Conservation (phyloP, 2,329 filamentous ascomycete genomes). For the Penicillium sp. region DNA sequence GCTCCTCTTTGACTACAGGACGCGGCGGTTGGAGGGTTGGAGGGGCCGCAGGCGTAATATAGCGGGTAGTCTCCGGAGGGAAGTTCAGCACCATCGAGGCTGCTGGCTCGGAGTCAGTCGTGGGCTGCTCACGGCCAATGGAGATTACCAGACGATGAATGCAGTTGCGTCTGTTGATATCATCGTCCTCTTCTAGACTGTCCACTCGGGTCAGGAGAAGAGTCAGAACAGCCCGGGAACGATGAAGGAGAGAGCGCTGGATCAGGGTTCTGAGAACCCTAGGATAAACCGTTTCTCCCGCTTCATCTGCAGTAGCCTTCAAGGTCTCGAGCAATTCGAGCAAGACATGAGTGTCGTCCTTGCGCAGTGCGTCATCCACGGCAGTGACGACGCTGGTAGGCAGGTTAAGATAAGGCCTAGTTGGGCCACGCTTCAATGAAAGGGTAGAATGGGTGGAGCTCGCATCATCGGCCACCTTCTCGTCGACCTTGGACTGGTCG, state of each 20-base stretch:
- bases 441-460: constrained; percentile 65
- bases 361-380: constrained; percentile 40
- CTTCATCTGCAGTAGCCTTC: constrained; percentile 52
- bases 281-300: constrained; percentile 66
- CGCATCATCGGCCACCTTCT: constrained; percentile 71
- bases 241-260: constrained; percentile 63
- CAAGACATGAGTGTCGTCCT: constrained; percentile 40
- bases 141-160: constrained; percentile 90
- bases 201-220: constrained; percentile 66
- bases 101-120: constrained; percentile 52
- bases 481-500: constrained; percentile 54
- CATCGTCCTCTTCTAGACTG: constrained; percentile 78
- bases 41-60: constrained; percentile 74
- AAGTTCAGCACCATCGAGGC: constrained; percentile 50
- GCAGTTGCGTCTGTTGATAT: constrained; percentile 91
- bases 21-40: constrained; percentile 61
- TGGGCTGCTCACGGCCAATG: constrained; percentile 72
- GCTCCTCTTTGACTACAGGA: constrained; percentile 64
- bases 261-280: constrained; percentile 48
- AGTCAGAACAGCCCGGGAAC: constrained; percentile 67
- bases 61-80: constrained; percentile 61
- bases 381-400: constrained; percentile 51
- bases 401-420: constrained; percentile 72
- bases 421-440: constrained; percentile 73
- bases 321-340: constrained; percentile 56